Conservation (phyloP, 257 asterid genomes). For the Schizonepeta tenuifolia region DNA sequence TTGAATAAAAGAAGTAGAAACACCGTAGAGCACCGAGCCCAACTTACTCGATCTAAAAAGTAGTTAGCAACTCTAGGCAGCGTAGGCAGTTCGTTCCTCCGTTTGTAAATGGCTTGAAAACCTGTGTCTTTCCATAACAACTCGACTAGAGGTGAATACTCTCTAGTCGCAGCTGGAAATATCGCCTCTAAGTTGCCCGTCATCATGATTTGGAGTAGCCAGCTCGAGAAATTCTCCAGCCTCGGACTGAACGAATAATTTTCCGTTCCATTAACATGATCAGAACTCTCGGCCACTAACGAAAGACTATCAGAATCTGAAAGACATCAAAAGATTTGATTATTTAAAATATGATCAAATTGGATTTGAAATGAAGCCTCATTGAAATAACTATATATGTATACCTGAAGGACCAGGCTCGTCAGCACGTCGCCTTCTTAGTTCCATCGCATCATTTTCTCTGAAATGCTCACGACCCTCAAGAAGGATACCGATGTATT, state of each 20-base stretch:
- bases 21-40: not conserved
- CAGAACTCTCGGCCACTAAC: slow-evolving; percentile 46
- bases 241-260: slow-evolving; percentile 56
- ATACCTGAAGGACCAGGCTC: slow-evolving; percentile 91
- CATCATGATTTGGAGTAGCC: slow-evolving; percentile 71
- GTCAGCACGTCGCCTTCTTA: slow-evolving; percentile 44
- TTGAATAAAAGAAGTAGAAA: not conserved
- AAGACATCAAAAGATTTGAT: not conserved
- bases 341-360: not conserved
- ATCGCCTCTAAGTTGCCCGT: slow-evolving; percentile 81
- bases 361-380: not conserved
- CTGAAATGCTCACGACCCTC: slow-evolving; percentile 78
- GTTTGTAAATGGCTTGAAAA: slow-evolving; percentile 76
- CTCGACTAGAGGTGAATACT: slow-evolving; percentile 71
- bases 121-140: slow-evolving; percentile 72
- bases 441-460: slow-evolving; percentile 55
- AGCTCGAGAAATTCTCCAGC: slow-evolving; percentile 65
- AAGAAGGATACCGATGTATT: slow-evolving; percentile 70
- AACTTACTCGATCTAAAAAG: slow-evolving; percentile 75
- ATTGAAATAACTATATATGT: slow-evolving; percentile 11
- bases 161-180: slow-evolving; percentile 91
- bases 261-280: slow-evolving; percentile 48
- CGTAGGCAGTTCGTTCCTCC: slow-evolving; percentile 66
- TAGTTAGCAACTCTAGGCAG: slow-evolving; percentile 81
- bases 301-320: slow-evolving; percentile 35